Evolutionary conservation across 352 stramenopile genomes (phyloP), one percentile per base, ranked within the genome.

Genomic region (Pythium aristosporum): DNA sequence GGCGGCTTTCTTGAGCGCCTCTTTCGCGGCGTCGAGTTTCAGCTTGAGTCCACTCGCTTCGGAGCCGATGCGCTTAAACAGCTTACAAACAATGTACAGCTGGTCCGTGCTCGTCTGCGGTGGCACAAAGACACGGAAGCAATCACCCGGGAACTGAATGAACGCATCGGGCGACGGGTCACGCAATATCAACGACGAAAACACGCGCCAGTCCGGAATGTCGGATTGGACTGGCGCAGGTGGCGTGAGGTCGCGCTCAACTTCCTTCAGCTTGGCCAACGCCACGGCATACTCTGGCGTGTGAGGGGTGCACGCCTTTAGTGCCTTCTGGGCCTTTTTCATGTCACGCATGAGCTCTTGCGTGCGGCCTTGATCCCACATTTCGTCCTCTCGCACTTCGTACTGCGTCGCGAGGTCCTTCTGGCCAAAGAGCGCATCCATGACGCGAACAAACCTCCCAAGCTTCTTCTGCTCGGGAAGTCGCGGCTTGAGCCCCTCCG

Each of bases 11-110:
- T 69, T 47, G 16, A 73, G 37, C 12, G 58, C 63, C 0, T 72
- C 57, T 6, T 47, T 9, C 1, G 62, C 62, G 16, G 48, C 61
- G 16, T 66, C 42, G 3, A 69, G 57, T 23, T 77, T 44, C 9
- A 82, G 34, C 30, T 68, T 46, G 4, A 72, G 34, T 3, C 61
- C 51, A 46, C 72, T 77, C 5, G 59, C 65, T 6, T 65, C 53
- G 0, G 72, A 80, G 18, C 72, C 76, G 28, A 82, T 71, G 6
- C 73, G 68, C 65, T 87, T 87, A 65, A 85, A 85, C 18, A 87
- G 20, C 37, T 82, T 84, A 50, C 74, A 82, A 10, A 80, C 69
- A 9, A 87, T 56, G 55, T 74, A 73, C 10, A 75, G 68, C 28
- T 79, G 68, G 1, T 62, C 56, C 0, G 25, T 20, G 2, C 49